A percentile compares a stretch with the other conserved stretches of the same genome.
Conservation (phyloP, 106 monocot genomes). For the Allium cepa region DNA sequence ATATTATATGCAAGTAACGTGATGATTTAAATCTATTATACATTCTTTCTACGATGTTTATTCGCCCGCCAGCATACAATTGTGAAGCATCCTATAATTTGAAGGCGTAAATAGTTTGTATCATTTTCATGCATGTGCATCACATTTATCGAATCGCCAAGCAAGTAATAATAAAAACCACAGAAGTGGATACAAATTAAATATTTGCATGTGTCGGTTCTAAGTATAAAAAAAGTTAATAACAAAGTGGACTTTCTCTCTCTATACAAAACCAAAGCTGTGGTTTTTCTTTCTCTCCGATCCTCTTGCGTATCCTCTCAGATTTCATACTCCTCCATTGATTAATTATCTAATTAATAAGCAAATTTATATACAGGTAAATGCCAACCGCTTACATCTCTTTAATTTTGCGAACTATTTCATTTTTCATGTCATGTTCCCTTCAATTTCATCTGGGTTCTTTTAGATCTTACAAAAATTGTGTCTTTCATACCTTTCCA, state of each 20-base stretch:
- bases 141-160: too few relatives aligned
- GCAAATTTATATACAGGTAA: neutral
- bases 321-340: neutral
- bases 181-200: too few relatives aligned
- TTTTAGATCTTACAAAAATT: neutral
- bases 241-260: neutral
- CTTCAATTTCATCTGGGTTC: neutral
- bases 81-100: too few relatives aligned
- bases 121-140: too few relatives aligned
- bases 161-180: too few relatives aligned
- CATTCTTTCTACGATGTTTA: too few relatives aligned
- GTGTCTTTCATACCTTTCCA: neutral
- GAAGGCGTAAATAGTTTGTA: too few relatives aligned
- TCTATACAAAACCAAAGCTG: conserved; percentile 1
- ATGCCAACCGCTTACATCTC: neutral
- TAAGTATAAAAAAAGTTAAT: too few relatives aligned
- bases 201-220: too few relatives aligned
- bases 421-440: neutral
- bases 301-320: conserved; percentile 9
- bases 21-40: too few relatives aligned
- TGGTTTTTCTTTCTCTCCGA: conserved; percentile 8
- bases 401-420: neutral
- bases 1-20: too few relatives aligned
- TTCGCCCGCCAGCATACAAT: too few relatives aligned
- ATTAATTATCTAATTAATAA: neutral